phyloP scores from a whole-genome alignment of 306 rosid genomes.

The Alnus rubra region DNA sequence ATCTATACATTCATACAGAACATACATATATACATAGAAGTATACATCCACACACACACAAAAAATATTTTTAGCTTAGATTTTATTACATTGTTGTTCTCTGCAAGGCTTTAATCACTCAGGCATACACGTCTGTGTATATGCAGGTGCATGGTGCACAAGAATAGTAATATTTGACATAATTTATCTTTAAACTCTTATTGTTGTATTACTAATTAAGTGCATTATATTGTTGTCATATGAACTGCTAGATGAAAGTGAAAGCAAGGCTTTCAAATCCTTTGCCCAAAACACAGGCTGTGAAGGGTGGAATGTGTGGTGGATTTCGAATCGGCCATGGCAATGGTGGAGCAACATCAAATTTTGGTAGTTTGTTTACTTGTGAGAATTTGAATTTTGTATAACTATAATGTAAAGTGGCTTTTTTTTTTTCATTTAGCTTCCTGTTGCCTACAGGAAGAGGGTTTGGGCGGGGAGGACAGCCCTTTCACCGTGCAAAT shows the following conservation, averaged over 20 bases:
- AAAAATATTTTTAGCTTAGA: not conserved
- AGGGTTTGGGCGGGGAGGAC: slow-evolving; percentile 58
- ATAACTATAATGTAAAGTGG: slow-evolving; percentile 1
- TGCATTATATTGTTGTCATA: slow-evolving; percentile 18
- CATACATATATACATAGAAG: not conserved
- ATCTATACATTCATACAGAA: not conserved
- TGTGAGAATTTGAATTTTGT: slow-evolving; percentile 18
- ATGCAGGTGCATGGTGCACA: not conserved
- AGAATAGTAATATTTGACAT: slow-evolving; percentile 9
- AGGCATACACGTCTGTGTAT: not conserved
- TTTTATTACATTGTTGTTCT: not conserved
- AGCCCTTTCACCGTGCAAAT: slow-evolving; percentile 37
- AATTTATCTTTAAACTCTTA: slow-evolving; percentile 12
- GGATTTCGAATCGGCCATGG: slow-evolving; percentile 71
- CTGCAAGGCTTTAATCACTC: slow-evolving; percentile 9
- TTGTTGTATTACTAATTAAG: slow-evolving; percentile 5
- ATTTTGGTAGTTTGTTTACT: slow-evolving; percentile 42
- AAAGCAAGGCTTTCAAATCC: slow-evolving; percentile 94
- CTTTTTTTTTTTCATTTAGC: not conserved
- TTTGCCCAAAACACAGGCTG: slow-evolving; percentile 77
- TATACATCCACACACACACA: not conserved
- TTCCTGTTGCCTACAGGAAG: slow-evolving; percentile 41
- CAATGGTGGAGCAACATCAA: slow-evolving; percentile 45
- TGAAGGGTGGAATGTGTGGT: slow-evolving; percentile 82
- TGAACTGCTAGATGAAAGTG: slow-evolving; percentile 52